A percentile compares a stretch with the other conserved stretches of the same genome.
phyloP scores from a whole-genome alignment of 2,329 filamentous ascomycete genomes.

The Sarocladium strictum region DNA sequence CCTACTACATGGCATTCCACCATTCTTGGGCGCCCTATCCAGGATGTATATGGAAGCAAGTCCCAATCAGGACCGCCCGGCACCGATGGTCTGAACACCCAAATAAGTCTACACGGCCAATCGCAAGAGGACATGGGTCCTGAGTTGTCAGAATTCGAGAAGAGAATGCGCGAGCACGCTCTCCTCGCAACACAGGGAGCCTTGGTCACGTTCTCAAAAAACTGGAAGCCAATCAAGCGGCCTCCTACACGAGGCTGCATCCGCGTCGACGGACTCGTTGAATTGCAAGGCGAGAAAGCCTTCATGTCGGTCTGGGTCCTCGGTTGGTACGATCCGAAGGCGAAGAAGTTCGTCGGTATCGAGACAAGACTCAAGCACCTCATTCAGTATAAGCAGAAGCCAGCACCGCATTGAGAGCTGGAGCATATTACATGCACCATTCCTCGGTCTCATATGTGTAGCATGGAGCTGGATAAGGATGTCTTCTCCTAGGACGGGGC shows the following conservation, averaged over 20 bases:
- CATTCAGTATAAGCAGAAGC: constrained; percentile 32
- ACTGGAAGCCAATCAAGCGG: constrained; percentile 38
- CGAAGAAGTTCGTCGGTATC: constrained; percentile 34
- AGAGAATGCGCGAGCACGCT: constrained; percentile 12
- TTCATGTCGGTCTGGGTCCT: constrained; percentile 44
- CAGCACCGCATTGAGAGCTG: constrained; percentile 14
- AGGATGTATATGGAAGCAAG: background rate
- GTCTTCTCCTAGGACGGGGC: constrained; percentile 5
- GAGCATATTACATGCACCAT: background rate
- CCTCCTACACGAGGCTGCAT: constrained; percentile 46
- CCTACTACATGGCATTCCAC: background rate
- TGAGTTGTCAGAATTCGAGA: background rate
- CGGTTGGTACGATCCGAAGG: constrained; percentile 50
- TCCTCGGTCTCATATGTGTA: background rate
- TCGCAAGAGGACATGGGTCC: background rate
- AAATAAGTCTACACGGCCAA: background rate
- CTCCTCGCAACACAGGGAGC: constrained; percentile 21
- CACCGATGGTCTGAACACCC: background rate
- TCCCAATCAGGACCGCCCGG: background rate
- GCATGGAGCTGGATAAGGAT: background rate
- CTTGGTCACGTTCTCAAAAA: constrained; percentile 31
- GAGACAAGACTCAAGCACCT: constrained; percentile 38
- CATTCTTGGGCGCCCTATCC: background rate
- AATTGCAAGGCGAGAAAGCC: constrained; percentile 40
- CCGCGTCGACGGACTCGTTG: constrained; percentile 47